Evolutionary conservation across 1,139 yeast species (phyloP), one percentile per base, ranked within the genome.

Genomic region (Debaryomycetaceae sp.): DNA sequence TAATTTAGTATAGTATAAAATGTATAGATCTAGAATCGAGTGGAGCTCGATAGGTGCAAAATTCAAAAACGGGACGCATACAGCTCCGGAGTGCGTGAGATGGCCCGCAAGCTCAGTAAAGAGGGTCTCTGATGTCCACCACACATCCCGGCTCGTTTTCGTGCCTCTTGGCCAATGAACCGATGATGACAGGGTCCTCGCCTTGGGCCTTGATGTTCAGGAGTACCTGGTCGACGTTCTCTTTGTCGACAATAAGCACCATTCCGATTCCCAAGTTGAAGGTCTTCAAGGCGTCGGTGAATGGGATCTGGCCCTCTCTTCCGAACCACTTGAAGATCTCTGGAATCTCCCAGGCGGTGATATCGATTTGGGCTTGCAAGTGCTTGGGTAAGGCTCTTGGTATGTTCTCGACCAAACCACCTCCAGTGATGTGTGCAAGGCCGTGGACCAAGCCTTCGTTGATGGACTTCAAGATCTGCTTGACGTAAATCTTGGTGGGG

Each of bases 391-490:
- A 75, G 24, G 96, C 95, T 63, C 99, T 83, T 45, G 99, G 99
- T 47, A 93, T 83, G 66, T 95, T 95, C 67, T 95, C 99, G 34
- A 93, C 85, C 42, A 95, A 76, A 47, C 99, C 99, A 46, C 99
- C 99, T 49, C 99, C 99, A 23, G 99, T 95, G 58, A 95, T 93
- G 63, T 95, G 96, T 5, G 99, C 97, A 63, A 95, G 77, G 49
- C 97, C 99, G 47, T 89, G 76, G 45, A 93, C 65, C 49, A 86
- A 72, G 40, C 77, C 84, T 59, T 85, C 72, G 57, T 78, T 78
- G 52, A 91, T 78, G 5, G 88, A 81, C 45, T 88, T 86, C 53
- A 93, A 75, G 48, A 93, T 69, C 57, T 91, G 95, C 68, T 89
- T 91, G 54, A 95, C 99, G 66, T 95, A 95, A 53, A 95, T 93